Evolutionary conservation across 2,329 filamentous ascomycete genomes (phyloP).

Genomic region (Clarireedia monteithiana): DNA sequence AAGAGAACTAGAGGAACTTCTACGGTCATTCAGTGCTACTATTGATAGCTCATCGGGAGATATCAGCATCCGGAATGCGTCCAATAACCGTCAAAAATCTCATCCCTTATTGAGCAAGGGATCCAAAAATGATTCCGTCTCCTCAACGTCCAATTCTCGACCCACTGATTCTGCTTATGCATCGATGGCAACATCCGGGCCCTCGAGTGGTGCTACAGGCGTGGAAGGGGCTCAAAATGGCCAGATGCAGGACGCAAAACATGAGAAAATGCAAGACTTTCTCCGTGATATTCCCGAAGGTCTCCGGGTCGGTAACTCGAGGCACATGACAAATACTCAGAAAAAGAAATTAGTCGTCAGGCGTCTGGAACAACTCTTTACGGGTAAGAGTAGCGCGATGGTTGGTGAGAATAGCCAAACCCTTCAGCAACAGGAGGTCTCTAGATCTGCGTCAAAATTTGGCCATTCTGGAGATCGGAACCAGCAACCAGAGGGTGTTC

Average conservation of each 20-base stretch:
- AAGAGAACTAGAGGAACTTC: constrained; percentile 64
- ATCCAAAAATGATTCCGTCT: constrained; percentile 22
- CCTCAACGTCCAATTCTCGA: constrained; percentile 29
- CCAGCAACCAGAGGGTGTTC: constrained; percentile 28
- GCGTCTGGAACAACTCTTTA: constrained; percentile 73
- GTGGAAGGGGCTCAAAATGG: background rate
- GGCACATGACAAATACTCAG: constrained; percentile 59
- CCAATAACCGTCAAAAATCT: background rate
- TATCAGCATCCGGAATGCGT: background rate
- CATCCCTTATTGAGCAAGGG: constrained; percentile 22
- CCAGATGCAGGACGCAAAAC: constrained; percentile 23
- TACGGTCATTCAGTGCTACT: constrained; percentile 62
- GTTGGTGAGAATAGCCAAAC: constrained; percentile 20
- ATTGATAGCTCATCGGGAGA: constrained; percentile 42
- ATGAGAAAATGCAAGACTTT: constrained; percentile 61
- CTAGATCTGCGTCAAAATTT: constrained; percentile 41
- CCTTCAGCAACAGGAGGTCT: constrained; percentile 39
- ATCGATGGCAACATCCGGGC: constrained; percentile 47
- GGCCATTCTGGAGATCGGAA: constrained; percentile 24
- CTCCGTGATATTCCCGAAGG: constrained; percentile 65
- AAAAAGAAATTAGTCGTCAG: constrained; percentile 72
- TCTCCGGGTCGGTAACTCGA: constrained; percentile 51
- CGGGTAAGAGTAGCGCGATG: constrained; percentile 50
- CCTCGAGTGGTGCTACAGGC: constrained; percentile 6
- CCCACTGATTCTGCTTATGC: constrained; percentile 51